These are phyloP conservation scores for Penicillium sp. DNA, from an alignment of 2,329 filamentous ascomycete genomes.

Conservation along the genomic window DNA sequence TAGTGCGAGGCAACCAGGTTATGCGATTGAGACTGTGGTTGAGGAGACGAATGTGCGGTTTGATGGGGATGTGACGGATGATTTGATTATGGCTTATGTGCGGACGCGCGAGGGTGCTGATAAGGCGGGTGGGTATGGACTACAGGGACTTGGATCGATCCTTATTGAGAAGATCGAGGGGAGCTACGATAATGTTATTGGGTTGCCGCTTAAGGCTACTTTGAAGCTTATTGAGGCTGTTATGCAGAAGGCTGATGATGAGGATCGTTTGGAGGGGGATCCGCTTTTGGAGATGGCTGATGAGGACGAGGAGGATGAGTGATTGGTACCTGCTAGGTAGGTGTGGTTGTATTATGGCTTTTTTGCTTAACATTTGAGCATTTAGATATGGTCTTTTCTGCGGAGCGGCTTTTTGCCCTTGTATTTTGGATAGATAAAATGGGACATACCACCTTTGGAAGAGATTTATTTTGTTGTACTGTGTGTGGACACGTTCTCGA, in stretches of 20 bases:
- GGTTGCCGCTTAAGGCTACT: conserved; percentile 75
- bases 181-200: conserved; percentile 89
- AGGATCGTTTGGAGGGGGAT: conserved; percentile 52
- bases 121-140: conserved; percentile 93
- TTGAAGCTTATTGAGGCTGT: conserved; percentile 84
- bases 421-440: conserved; percentile 14
- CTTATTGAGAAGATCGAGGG: conserved; percentile 88
- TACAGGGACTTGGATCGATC: conserved; percentile 85
- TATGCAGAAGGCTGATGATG: conserved; percentile 71
- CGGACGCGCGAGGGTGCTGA: conserved; percentile 85
- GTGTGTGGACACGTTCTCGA: too few species aligned
- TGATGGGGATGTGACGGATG: conserved; percentile 71
- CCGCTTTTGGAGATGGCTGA: conserved; percentile 44
- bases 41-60: conserved; percentile 94
- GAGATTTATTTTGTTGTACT: neutral
- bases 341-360: neutral
- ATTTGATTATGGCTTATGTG: conserved; percentile 70
- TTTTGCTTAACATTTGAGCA: neutral
- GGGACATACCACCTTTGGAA: conserved; percentile 1
- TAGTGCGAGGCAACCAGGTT: conserved; percentile 80
- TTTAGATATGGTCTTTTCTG: neutral
- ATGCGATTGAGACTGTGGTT: conserved; percentile 74
- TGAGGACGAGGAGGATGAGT: conserved; percentile 18
- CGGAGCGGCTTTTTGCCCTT: neutral
- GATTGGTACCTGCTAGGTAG: neutral